A percentile compares a stretch with the other conserved stretches of the same genome.
phyloP scores from a whole-genome alignment of 352 stramenopile genomes.

The Pythium myriotylum region DNA sequence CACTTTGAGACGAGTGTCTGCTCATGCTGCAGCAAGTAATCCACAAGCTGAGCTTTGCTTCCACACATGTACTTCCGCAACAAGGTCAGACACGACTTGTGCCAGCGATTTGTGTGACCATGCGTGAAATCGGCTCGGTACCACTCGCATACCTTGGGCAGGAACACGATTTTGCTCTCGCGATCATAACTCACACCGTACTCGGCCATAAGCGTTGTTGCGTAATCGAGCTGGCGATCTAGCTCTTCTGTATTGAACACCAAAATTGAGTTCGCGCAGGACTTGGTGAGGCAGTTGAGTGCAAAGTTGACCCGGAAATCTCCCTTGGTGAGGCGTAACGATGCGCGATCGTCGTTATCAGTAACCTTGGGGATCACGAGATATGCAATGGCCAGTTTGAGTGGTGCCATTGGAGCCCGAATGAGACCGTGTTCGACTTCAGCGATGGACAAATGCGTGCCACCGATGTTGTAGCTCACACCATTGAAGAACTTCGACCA shows the following conservation, averaged over 20 bases:
- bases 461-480: constrained; percentile 50
- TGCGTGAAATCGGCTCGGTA: constrained; percentile 48
- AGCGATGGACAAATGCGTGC: constrained; percentile 45
- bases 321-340: constrained; percentile 28
- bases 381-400: constrained; percentile 44
- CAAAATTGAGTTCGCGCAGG: constrained; percentile 36
- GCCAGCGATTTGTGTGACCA: constrained; percentile 17
- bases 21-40: constrained; percentile 40
- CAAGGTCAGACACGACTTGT: constrained; percentile 32
- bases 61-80: constrained; percentile 39
- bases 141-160: constrained; percentile 67
- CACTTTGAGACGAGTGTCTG: constrained; percentile 41
- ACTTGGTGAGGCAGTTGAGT: constrained; percentile 63
- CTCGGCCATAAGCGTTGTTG: constrained; percentile 33
- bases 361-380: constrained; percentile 48
- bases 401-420: constrained; percentile 40
- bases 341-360: constrained; percentile 30
- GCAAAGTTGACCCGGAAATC: constrained; percentile 68
- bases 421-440: constrained; percentile 64
- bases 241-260: constrained; percentile 71
- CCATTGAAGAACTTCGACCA: constrained; percentile 70
- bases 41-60: constrained; percentile 38
- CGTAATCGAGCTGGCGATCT: constrained; percentile 50
- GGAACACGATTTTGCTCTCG: constrained; percentile 42
- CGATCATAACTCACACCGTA: constrained; percentile 47